A percentile compares a stretch with the other conserved stretches of the same genome.
Conservation (phyloP, 1,139 yeast genomes). For the Suhomyces guaymorum region DNA sequence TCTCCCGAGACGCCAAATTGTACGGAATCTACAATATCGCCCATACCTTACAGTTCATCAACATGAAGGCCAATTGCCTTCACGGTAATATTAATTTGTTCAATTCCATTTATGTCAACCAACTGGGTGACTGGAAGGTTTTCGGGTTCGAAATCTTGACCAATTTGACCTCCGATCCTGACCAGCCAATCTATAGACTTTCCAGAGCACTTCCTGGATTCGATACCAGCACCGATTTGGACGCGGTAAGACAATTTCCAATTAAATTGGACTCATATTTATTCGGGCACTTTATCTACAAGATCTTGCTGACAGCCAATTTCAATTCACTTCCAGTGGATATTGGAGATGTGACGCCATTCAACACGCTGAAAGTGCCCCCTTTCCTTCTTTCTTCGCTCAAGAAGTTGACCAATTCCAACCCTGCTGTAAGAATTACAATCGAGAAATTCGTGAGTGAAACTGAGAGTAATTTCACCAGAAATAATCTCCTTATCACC, state of each 20-base stretch:
- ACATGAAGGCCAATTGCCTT: conserved; percentile 61
- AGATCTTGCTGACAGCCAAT: conserved; percentile 37
- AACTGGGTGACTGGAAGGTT: conserved; percentile 77
- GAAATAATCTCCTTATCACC: conserved; percentile 42
- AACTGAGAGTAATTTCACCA: conserved; percentile 40
- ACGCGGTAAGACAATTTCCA: conserved; percentile 38
- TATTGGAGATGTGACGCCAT: conserved; percentile 7
- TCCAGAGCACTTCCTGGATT: conserved; percentile 26
- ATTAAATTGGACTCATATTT: conserved; percentile 63
- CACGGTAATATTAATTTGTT: conserved; percentile 61
- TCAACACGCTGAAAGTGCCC: conserved; percentile 11
- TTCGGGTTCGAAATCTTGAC: conserved; percentile 80
- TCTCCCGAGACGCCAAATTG: conserved; percentile 41
- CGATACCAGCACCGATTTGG: conserved; percentile 45
- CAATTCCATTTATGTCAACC: conserved; percentile 61
- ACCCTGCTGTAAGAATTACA: conserved; percentile 45
- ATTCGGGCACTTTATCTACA: conserved; percentile 57
- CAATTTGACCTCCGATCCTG: conserved; percentile 50
- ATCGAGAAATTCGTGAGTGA: conserved; percentile 51
- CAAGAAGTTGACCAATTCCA: conserved; percentile 26
- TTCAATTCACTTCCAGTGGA: conserved; percentile 11
- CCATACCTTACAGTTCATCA: conserved; percentile 60
- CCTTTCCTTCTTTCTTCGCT: conserved; percentile 16
- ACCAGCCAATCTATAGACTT: conserved; percentile 44
- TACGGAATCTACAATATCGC: conserved; percentile 64